phyloP scores from a whole-genome alignment of 179 eudicot genomes.

The Patellifolia procumbens region DNA sequence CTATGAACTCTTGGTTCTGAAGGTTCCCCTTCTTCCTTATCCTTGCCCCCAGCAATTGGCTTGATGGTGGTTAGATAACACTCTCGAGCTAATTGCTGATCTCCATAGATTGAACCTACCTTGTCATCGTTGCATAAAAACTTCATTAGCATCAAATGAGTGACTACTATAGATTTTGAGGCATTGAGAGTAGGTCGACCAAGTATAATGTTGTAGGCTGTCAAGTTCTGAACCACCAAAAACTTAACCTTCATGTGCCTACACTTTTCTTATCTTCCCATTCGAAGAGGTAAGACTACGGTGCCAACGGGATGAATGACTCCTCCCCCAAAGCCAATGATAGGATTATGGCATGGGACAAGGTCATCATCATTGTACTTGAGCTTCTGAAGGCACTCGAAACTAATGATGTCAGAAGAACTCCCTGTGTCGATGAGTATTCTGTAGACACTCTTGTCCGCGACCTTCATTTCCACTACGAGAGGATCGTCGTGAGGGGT shows the following conservation, averaged over 20 bases:
- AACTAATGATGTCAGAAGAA: neutral
- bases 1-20: too few species aligned
- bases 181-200: neutral
- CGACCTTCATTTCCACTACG: neutral
- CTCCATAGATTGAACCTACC: neutral
- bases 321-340: neutral
- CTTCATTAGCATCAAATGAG: neutral
- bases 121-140: neutral
- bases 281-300: neutral
- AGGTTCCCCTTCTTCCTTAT: neutral
- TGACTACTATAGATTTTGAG: neutral
- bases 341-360: neutral
- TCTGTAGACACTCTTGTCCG: neutral
- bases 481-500: neutral
- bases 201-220: neutral
- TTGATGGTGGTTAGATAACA: neutral
- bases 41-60: neutral
- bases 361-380: neutral
- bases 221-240: neutral
- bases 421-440: neutral
- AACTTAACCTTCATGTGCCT: neutral
- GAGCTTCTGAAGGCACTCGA: neutral
- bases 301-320: neutral
- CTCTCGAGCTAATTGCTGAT: neutral
- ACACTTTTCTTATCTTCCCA: neutral